Conservation (phyloP, 2,329 filamentous ascomycete genomes). For the Sclerotinia sclerotiorum region DNA sequence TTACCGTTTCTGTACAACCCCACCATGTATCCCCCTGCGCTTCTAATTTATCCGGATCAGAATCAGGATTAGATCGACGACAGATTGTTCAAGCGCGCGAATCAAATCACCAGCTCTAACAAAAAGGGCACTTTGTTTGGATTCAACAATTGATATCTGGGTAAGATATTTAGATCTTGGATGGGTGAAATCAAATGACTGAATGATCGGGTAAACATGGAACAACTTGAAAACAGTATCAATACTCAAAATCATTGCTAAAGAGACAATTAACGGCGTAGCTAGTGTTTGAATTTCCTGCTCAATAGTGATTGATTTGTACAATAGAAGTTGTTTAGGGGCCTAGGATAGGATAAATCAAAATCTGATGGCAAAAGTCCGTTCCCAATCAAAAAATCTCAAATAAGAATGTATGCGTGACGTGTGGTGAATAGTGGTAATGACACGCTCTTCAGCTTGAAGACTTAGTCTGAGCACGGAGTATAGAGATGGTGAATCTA, state of each 20-base stretch:
- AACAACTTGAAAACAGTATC: not conserved
- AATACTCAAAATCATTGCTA: not conserved
- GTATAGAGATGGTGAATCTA: not conserved
- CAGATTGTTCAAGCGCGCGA: constrained; percentile 11
- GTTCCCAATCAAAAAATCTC: no score
- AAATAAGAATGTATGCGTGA: not conserved
- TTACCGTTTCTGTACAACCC: constrained; percentile 15
- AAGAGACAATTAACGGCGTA: not conserved
- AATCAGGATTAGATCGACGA: constrained; percentile 2
- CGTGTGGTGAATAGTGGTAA: no score
- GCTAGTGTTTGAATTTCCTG: not conserved
- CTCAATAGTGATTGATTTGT: not conserved
- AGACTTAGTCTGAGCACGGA: not conserved
- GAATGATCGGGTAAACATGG: not conserved
- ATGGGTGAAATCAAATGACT: not conserved
- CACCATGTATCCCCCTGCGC: not conserved
- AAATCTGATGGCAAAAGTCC: no score
- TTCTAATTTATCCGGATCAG: constrained; percentile 9
- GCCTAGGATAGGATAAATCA: no score
- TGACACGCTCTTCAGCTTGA: not conserved
- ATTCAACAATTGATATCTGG: not conserved
- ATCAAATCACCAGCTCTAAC: not conserved
- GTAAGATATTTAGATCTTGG: not conserved
- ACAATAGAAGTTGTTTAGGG: not conserved
- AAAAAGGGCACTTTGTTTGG: not conserved